Conservation (phyloP, 495 filamentous ascomycete species). For the Xylaria scruposa region DNA sequence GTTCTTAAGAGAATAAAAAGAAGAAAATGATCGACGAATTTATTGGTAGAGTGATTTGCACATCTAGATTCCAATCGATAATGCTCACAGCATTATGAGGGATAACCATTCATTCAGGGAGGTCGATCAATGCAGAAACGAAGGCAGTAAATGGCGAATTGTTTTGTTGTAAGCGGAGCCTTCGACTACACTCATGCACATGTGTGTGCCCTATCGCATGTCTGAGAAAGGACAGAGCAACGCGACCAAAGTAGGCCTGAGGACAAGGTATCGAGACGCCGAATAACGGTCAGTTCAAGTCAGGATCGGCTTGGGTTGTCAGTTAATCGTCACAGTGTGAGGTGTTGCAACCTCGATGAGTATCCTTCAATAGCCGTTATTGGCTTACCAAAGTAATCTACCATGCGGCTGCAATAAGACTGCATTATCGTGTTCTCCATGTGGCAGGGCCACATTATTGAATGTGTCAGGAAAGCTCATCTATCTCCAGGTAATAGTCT, state of each 20-base stretch:
- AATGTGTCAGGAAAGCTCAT: background rate
- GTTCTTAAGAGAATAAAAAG: background rate
- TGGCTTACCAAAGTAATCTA: background rate
- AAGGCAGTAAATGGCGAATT: conserved; percentile 4
- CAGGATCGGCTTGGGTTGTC: background rate
- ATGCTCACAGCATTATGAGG: background rate
- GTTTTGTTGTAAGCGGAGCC: background rate
- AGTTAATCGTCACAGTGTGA: conserved; percentile 4
- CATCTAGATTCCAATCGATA: background rate
- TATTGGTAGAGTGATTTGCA: background rate
- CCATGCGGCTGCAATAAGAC: background rate
- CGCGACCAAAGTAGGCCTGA: background rate
- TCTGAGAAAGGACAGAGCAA: background rate
- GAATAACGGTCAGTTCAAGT: background rate
- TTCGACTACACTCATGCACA: background rate
- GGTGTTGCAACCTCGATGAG: background rate
- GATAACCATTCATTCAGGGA: background rate
- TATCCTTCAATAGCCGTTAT: background rate
- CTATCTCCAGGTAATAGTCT: background rate
- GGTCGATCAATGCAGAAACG: background rate
- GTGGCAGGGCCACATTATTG: background rate
- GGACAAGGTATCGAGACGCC: background rate
- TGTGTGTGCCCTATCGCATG: background rate
- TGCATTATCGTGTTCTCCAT: background rate
- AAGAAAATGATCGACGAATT: background rate